These are phyloP conservation scores for Ophiostoma sp. DNA, from an alignment of 2,329 filamentous ascomycete species.

Conservation along the genomic window DNA sequence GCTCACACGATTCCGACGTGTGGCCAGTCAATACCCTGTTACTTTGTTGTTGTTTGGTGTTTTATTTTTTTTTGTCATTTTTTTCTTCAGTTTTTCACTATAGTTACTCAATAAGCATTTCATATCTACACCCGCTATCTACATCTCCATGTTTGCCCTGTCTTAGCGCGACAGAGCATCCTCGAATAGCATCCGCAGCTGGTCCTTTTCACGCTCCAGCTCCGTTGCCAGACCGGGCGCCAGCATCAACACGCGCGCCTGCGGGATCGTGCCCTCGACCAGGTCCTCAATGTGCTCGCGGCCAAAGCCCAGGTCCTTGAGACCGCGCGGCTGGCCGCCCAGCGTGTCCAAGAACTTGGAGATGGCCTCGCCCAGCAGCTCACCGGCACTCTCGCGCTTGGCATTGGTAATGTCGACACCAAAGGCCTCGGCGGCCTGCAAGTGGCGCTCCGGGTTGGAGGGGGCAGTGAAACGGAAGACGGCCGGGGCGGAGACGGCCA, in stretches of 20 bases:
- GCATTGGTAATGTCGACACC: constrained; percentile 76
- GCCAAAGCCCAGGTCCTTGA: constrained; percentile 81
- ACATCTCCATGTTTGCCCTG: not conserved
- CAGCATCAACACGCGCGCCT: constrained; percentile 85
- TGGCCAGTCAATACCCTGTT: not conserved
- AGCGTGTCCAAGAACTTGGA: constrained; percentile 76
- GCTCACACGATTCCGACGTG: not conserved
- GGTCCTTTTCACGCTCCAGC: constrained; percentile 68
- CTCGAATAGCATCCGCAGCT: constrained; percentile 70
- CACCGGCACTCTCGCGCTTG: constrained; percentile 85
- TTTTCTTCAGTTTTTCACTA: not conserved
- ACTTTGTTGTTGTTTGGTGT: not conserved
- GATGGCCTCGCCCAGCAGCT: constrained; percentile 81
- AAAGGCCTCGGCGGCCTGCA: constrained; percentile 53
- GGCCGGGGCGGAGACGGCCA: constrained; percentile 54
- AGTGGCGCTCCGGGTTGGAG: constrained; percentile 85
- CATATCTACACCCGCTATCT: not conserved
- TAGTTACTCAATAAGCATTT: not conserved
- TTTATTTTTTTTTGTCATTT: not conserved
- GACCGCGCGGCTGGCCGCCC: constrained; percentile 85
- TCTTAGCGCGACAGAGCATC: constrained; percentile 44
- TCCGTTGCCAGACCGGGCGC: constrained; percentile 78
- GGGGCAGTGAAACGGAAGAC: constrained; percentile 53
- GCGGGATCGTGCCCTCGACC: constrained; percentile 93
- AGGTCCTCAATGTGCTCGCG: constrained; percentile 73